These are phyloP conservation scores for Cercospora sp. DNA, from an alignment of 2,329 filamentous ascomycete species.

Conservation along the genomic window DNA sequence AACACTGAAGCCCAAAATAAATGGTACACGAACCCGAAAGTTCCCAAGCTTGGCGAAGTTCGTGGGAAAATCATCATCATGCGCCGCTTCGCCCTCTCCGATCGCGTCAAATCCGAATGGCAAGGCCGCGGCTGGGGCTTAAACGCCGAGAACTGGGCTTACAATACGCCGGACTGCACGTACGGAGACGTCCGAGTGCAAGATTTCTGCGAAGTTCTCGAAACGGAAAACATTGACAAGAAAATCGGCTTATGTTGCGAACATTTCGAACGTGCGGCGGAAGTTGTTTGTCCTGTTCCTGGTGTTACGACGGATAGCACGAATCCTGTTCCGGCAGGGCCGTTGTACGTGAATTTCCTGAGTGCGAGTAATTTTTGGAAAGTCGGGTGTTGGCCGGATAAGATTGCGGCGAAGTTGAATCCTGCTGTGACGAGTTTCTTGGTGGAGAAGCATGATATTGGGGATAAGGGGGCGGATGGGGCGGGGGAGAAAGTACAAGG, in stretches of 20 bases:
- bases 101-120: constrained; percentile 54
- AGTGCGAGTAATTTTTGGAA: constrained; percentile 95
- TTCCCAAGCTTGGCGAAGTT: constrained; percentile 75
- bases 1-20: constrained; percentile 43
- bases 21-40: constrained; percentile 77
- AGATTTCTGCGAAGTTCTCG: constrained; percentile 88
- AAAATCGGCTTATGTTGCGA: constrained; percentile 74
- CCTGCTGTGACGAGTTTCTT: constrained; percentile 66
- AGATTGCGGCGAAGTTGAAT: constrained; percentile 84
- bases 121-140: constrained; percentile 58
- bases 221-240: constrained; percentile 71
- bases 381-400: constrained; percentile 86
- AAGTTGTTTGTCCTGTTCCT: constrained; percentile 40
- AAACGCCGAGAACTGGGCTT: constrained; percentile 70
- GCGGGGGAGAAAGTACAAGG: constrained; percentile 33
- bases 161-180: constrained; percentile 78
- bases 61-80: constrained; percentile 83
- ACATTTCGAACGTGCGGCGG: constrained; percentile 70
- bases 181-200: constrained; percentile 80
- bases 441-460: constrained; percentile 53
- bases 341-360: constrained; percentile 87
- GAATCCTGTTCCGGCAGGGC: constrained; percentile 51
- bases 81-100: constrained; percentile 68
- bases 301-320: constrained; percentile 42
- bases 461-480: constrained; percentile 30